Evolutionary conservation across 345 rosid species (phyloP).

Genomic region (Salix udensis): DNA sequence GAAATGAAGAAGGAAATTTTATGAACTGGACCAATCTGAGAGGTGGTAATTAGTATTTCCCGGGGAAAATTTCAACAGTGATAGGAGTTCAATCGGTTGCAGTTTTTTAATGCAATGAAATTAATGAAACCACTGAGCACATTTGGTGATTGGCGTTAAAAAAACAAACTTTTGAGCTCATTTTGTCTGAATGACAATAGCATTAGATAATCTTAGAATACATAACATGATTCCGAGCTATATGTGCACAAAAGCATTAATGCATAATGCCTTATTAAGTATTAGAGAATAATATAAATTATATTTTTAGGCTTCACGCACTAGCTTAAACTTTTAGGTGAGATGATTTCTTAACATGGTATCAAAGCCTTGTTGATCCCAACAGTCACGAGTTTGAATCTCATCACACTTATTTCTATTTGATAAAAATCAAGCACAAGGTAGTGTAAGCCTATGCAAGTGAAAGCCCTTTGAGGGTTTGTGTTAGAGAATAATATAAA

Average conservation of each 20-base stretch:
- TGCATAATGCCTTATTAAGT: no score
- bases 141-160: no score
- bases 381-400: no score
- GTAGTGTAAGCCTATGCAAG: no score
- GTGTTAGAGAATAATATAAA: no score
- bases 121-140: neutral
- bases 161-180: neutral
- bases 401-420: no score
- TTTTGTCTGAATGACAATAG: neutral
- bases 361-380: no score
- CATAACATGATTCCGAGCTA: neutral
- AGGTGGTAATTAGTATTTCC: neutral
- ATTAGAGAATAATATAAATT: no score
- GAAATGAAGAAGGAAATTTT: neutral
- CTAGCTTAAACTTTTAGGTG: rapidly evolving
- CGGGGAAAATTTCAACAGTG: neutral
- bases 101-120: neutral
- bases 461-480: no score
- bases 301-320: rapidly evolving
- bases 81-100: neutral
- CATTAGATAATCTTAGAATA: neutral
- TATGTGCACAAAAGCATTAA: neutral
- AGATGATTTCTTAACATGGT: no score
- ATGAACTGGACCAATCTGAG: no score
- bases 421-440: no score